Evolutionary conservation across 495 filamentous ascomycete species (phyloP), one percentile per base, ranked within the genome.

Genomic region (Bombardia bombarda): DNA sequence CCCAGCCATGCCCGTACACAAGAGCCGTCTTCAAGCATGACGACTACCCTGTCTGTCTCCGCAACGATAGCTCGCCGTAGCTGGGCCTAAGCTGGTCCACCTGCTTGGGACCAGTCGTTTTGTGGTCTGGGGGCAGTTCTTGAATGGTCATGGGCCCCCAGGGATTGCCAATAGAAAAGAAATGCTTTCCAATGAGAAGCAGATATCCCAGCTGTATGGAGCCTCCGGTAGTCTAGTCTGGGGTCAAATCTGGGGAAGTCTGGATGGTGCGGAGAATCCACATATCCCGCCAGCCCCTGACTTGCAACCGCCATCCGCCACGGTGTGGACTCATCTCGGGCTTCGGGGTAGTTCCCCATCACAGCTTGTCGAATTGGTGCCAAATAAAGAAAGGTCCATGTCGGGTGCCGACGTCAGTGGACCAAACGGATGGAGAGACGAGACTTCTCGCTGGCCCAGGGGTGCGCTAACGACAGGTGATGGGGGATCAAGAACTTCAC

Each of bases 201-300:
- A 14, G 8, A 33, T 33, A 4, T 6, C 5, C 16, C 32, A 14
- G 6, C 5, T 33, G 32, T 7, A 33, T 14, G n/a, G n/a, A n/a
- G n/a, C n/a, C n/a, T n/a, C n/a, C n/a, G n/a, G n/a, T n/a, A n/a
- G n/a, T n/a, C n/a, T n/a, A n/a, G n/a, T n/a, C n/a, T n/a, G 28
- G 20, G 30, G 28, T 35, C 37, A 34, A 30, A 20, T 18, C 40
- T 33, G 34, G 25, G 35, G 43, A 40, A 34, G 22, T 12, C 8
- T 28, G 28, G 20, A 30, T 26, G 30, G 24, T 30, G 42, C 42
- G 47, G 47, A 50, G 38, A 45, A 50, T 50, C 47, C 47, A 50
- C 47, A 32, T 50, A 33, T 45, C 42, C 47, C 47, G 47, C 21
- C 12, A 22, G 25, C 25, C 26, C 38, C 32, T 8, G 25, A 40